phyloP scores from a whole-genome alignment of 2,329 filamentous ascomycete genomes.

The Trichoderma sp. region DNA sequence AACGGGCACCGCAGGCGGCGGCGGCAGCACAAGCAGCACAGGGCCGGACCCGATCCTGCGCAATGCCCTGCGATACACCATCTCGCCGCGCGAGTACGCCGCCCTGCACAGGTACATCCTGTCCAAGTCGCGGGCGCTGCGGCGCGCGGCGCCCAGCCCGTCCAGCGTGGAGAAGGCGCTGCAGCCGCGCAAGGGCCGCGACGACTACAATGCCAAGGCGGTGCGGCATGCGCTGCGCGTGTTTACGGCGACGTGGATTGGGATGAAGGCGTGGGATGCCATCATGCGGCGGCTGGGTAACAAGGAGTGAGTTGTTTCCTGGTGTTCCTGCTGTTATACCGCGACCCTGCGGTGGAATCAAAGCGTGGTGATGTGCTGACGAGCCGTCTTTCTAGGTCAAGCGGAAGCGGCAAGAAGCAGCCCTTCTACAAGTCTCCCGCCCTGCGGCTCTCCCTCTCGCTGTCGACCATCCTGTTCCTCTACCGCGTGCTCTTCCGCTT shows the following conservation, averaged over 20 bases:
- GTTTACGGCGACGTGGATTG: conserved; percentile 64
- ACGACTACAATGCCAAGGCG: conserved; percentile 71
- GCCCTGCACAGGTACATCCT: conserved; percentile 81
- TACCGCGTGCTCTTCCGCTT: conserved; percentile 91
- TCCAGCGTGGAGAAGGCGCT: conserved; percentile 53
- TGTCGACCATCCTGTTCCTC: conserved; percentile 83
- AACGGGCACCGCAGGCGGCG: too few relatives aligned
- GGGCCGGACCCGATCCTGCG: conserved; percentile 70
- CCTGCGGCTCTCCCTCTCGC: conserved; percentile 75
- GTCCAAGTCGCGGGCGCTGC: conserved; percentile 65
- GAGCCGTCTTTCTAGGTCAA: conserved; percentile 23
- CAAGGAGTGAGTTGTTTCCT: conserved; percentile 46
- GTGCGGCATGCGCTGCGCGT: conserved; percentile 71
- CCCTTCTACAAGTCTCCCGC: conserved; percentile 67
- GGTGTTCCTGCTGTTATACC: too few relatives aligned
- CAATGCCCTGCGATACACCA: conserved; percentile 85
- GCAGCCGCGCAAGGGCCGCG: conserved; percentile 44
- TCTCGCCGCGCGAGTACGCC: conserved; percentile 82
- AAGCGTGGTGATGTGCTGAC: too few relatives aligned
- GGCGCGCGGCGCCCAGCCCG: conserved; percentile 58
- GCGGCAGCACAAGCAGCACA: not conserved
- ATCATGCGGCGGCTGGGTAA: conserved; percentile 53
- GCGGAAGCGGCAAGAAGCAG: conserved; percentile 46
- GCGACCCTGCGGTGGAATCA: not conserved
- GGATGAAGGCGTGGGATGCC: conserved; percentile 64